These are phyloP conservation scores for Luzula sylvatica DNA, from an alignment of 176 grass and related monocot species.

Conservation along the genomic window DNA sequence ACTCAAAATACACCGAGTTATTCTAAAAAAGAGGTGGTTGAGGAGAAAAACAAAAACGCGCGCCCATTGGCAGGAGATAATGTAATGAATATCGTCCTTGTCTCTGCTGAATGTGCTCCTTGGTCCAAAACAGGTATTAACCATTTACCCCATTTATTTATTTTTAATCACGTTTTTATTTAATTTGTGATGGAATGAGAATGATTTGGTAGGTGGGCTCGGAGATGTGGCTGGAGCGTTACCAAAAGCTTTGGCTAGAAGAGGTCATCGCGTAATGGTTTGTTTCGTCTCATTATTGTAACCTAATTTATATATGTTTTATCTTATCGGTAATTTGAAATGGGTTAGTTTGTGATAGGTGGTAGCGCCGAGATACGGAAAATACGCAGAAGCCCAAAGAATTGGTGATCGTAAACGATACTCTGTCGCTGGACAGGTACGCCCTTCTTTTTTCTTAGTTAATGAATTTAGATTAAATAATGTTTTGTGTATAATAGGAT, in stretches of 20 bases:
- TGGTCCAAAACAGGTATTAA: conserved; percentile 99
- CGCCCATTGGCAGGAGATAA: conserved; percentile 34
- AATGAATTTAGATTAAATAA: background rate
- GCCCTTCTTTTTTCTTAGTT: background rate
- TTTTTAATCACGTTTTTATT: conserved; percentile 6
- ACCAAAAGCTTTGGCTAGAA: conserved; percentile 81
- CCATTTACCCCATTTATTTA: background rate
- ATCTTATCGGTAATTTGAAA: conserved; percentile 9
- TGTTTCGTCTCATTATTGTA: conserved; percentile 20
- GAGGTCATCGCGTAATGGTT: conserved; percentile 98
- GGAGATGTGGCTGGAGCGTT: conserved; percentile 95
- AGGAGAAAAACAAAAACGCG: conserved; percentile 32
- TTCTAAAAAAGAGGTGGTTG: conserved; percentile 18
- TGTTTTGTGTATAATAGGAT: conserved; percentile 43
- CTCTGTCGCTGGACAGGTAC: conserved; percentile 76
- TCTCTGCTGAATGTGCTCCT: conserved; percentile 82
- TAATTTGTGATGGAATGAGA: conserved; percentile 18
- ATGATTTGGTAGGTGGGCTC: conserved; percentile 67
- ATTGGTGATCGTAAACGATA: conserved; percentile 63
- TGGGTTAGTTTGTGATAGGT: conserved; percentile 36
- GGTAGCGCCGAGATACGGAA: conserved; percentile 63
- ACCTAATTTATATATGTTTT: background rate
- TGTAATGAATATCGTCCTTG: conserved; percentile 72
- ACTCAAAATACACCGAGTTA: conserved; percentile 12
- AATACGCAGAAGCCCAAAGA: conserved; percentile 52